Percentiles rank a stretch among this genome's conserved stretches.
phyloP scores from a whole-genome alignment of 2,329 filamentous ascomycete genomes.

The Colletotrichum siamense region DNA sequence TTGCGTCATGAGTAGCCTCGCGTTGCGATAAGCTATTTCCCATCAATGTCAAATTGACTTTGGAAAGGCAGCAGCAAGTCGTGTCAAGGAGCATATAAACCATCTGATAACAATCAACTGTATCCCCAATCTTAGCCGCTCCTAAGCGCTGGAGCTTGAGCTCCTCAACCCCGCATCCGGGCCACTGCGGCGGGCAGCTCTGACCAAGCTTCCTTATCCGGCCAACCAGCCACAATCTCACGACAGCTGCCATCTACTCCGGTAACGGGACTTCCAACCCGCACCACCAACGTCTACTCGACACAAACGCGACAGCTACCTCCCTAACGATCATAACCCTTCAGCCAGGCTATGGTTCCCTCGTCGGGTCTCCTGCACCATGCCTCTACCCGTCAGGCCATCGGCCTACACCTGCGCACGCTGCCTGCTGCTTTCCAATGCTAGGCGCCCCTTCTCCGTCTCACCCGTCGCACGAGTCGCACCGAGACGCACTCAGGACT shows the following conservation, averaged over 20 bases:
- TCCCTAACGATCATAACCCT: neutral
- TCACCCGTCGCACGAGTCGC: conserved; percentile 28
- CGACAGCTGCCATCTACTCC: conserved; percentile 3
- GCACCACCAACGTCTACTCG: neutral
- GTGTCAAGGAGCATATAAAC: neutral
- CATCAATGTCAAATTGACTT: neutral
- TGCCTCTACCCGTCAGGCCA: conserved; percentile 18
- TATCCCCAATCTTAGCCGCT: conserved; percentile 19
- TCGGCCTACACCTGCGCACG: conserved; percentile 18
- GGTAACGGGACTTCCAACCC: conserved; percentile 2
- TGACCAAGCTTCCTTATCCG: conserved; percentile 9
- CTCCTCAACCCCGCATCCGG: conserved; percentile 18
- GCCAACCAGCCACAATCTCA: conserved; percentile 1
- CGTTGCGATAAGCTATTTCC: neutral
- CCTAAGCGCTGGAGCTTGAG: conserved; percentile 14
- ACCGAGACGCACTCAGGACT: conserved; percentile 50
- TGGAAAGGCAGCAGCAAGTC: neutral
- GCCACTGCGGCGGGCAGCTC: neutral
- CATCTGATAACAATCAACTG: neutral
- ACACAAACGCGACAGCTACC: neutral
- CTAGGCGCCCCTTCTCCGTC: conserved; percentile 29
- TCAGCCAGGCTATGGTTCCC: neutral
- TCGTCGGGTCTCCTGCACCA: neutral
- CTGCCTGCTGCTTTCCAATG: conserved; percentile 10
- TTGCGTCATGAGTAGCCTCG: neutral